Base-by-base conservation (phyloP, 2,329 filamentous ascomycete genomes). In the Colletotrichum kahawae region DNA sequence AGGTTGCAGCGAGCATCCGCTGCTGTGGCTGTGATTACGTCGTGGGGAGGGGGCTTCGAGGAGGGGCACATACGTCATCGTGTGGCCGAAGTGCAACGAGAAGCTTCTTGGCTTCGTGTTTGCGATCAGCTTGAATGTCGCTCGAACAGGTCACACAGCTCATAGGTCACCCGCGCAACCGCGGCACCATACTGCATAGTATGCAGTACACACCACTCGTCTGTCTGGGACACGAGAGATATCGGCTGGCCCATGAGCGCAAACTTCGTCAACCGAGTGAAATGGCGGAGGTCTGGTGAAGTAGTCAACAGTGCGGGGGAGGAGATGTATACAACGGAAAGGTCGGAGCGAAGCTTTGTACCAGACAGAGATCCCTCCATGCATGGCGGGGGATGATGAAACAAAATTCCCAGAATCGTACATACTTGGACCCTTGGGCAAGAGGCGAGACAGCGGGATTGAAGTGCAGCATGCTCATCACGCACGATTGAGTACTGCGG, bases 41-140 rank as follows among this genome's bases (percentile, higher is more conserved):
- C 34, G 62, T 29, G 36, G 54, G 36, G 62, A 31, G n/a, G 51
- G 48, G 33, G 43, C 36, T 65, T 48, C 12, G 16, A 29, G 18
- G 59, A 71, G 62, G 43, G n/a, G 33, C 34, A 48, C 14, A 34
- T 74, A 74, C 71, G 71, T 74, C 71, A 74, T 71, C 14, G 34
- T 14, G 12, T 48, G 51, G 48, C 34, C 31, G 59, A 59, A 31
- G 48, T 57, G 59, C 36, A 48, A 51, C 21, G 31, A 21, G 24
- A 31, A 21, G 18, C 36, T 36, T 59, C 71, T 73, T 70, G 67
- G 67, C 60, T 51, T 74, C 27, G 24, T 36, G 48, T 51, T 29
- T 24, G 67, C 57, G 48, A 56, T 29, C 48, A 70, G 33, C 18
- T 48, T 24, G 16, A 29, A 34, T 27, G n/a, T n/a, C 7, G 33